These are phyloP conservation scores for Cronartium quercuum DNA, from an alignment of 1,284 basidiomycete species.

Conservation along the genomic window DNA sequence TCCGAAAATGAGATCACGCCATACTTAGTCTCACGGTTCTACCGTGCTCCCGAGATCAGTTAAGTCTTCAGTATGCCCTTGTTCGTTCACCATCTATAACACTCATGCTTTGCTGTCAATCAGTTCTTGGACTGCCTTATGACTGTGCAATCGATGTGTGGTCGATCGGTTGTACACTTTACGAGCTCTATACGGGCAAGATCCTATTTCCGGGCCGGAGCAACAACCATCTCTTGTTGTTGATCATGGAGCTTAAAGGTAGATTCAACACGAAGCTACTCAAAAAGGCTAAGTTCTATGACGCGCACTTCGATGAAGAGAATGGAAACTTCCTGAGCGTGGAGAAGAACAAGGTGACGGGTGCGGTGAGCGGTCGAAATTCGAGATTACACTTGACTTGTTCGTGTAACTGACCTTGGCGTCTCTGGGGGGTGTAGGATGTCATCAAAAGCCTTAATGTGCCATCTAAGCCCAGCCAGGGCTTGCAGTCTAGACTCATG, in stretches of 20 bases:
- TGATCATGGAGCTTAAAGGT: slow-evolving; percentile 84
- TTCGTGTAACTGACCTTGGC: background rate
- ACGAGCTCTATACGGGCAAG: slow-evolving; percentile 96
- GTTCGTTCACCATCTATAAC: background rate
- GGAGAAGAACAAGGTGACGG: slow-evolving; percentile 75
- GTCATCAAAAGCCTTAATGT: slow-evolving; percentile 72
- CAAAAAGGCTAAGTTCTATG: slow-evolving; percentile 85
- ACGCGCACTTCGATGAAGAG: slow-evolving; percentile 82
- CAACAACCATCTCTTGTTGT: slow-evolving; percentile 89
- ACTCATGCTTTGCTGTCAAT: background rate
- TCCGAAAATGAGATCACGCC: slow-evolving; percentile 96
- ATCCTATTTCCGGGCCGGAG: slow-evolving; percentile 93
- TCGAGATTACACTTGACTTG: background rate
- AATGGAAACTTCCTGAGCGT: slow-evolving; percentile 68
- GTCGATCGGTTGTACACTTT: slow-evolving; percentile 96
- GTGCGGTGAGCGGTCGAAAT: slow-evolving; percentile 65
- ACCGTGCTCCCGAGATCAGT: slow-evolving; percentile 99
- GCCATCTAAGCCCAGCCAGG: slow-evolving; percentile 67
- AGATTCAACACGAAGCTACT: slow-evolving; percentile 88
- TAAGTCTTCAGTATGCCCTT: slow-evolving; percentile 49
- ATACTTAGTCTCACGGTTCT: slow-evolving; percentile 95
- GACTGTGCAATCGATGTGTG: slow-evolving; percentile 91
- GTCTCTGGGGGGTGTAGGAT: slow-evolving; percentile 56
- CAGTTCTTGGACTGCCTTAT: slow-evolving; percentile 89
- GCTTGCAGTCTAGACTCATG: slow-evolving; percentile 74